These are phyloP conservation scores for Fusarium sp. DNA, from an alignment of 2,329 filamentous ascomycete species.

Conservation along the genomic window DNA sequence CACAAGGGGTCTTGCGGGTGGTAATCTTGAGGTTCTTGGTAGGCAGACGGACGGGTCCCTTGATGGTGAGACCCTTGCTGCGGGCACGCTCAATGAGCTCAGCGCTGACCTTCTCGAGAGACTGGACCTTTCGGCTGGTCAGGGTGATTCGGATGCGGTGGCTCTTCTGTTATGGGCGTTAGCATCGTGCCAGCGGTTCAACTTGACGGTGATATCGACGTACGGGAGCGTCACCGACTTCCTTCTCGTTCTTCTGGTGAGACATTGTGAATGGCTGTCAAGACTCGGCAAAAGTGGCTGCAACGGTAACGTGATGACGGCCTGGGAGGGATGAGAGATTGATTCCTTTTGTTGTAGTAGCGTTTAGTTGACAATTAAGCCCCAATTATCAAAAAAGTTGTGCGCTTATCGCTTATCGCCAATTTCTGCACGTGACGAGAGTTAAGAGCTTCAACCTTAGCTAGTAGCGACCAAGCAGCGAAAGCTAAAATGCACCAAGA, in stretches of 20 bases:
- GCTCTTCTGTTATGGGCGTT: constrained; percentile 70
- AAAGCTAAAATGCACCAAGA: neutral
- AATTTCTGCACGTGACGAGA: constrained; percentile 3
- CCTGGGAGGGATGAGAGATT: constrained; percentile 33
- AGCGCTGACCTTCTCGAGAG: constrained; percentile 97
- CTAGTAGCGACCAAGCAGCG: neutral
- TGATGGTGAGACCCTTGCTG: constrained; percentile 97
- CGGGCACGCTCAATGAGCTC: constrained; percentile 99
- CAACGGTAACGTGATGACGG: constrained; percentile 82
- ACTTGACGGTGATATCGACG: constrained; percentile 47
- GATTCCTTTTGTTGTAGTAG: constrained; percentile 31
- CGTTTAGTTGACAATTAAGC: constrained; percentile 23
- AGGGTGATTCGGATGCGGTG: constrained; percentile 99
- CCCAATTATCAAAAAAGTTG: constrained; percentile 31
- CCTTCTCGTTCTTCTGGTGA: constrained; percentile 95
- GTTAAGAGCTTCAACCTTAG: neutral
- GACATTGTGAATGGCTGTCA: constrained; percentile 82
- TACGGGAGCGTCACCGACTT: constrained; percentile 87
- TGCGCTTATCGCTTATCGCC: constrained; percentile 32
- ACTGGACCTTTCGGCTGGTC: constrained; percentile 90
- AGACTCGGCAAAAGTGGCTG: constrained; percentile 74
- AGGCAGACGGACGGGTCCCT: constrained; percentile 96
- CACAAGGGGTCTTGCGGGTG: constrained; percentile 98
- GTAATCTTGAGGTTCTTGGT: constrained; percentile 97
- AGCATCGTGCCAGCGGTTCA: constrained; percentile 13